Percentiles rank a stretch among this genome's conserved stretches.
phyloP scores from a whole-genome alignment of 192 early-diverging fungal genomes.

The Martensiomyces pterosporus region DNA sequence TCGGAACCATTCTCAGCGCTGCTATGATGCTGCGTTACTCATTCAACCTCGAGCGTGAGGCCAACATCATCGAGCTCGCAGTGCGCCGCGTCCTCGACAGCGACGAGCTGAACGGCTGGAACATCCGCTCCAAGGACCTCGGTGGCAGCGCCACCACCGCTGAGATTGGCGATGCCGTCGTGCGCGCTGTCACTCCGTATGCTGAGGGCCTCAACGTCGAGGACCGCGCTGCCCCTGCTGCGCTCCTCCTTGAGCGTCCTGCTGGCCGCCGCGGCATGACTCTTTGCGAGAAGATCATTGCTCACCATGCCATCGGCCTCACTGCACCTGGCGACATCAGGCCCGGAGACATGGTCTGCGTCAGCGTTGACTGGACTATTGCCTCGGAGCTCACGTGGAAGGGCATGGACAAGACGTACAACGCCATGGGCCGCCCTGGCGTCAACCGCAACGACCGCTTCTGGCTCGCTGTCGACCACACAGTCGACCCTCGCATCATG shows the following conservation, averaged over 20 bases:
- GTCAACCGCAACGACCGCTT: conserved; percentile 76
- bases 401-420: conserved; percentile 83
- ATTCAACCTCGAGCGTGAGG: conserved; percentile 84
- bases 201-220: conserved; percentile 58
- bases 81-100: conserved; percentile 90
- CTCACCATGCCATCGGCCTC: conserved; percentile 70
- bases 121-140: conserved; percentile 87
- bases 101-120: conserved; percentile 59
- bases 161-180: conserved; percentile 90
- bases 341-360: conserved; percentile 79
- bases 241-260: conserved; percentile 49
- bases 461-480: conserved; percentile 80
- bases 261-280: conserved; percentile 64
- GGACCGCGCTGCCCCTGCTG: conserved; percentile 44
- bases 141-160: conserved; percentile 78
- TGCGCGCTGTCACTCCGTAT: conserved; percentile 60
- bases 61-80: conserved; percentile 86
- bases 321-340: conserved; percentile 60
- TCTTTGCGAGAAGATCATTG: conserved; percentile 73
- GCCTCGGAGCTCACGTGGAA: conserved; percentile 81
- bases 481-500: conserved; percentile 71
- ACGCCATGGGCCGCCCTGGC: conserved; percentile 67
- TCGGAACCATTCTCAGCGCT: conserved; percentile 93
- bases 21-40: conserved; percentile 96
- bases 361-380: conserved; percentile 77